These are phyloP conservation scores for Epichloe amarillans DNA, from an alignment of 2,329 filamentous ascomycete species.

Conservation along the genomic window DNA sequence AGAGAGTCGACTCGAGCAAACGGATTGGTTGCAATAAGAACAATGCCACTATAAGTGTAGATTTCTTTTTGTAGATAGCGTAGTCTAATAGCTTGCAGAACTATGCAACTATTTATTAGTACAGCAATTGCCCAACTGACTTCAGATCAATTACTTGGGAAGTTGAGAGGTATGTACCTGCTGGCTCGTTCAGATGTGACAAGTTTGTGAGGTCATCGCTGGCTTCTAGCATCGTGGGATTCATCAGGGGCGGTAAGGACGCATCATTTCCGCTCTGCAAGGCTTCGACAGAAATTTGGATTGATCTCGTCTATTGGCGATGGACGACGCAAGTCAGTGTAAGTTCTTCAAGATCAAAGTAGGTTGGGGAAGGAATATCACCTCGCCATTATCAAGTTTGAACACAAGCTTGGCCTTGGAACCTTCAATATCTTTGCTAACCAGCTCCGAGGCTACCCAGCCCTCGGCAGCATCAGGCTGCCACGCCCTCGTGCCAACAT, in stretches of 20 bases:
- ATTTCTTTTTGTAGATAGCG: constrained; percentile 98
- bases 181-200: constrained; percentile 95
- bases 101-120: constrained; percentile 31
- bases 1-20: constrained; percentile 95
- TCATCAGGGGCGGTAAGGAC: constrained; percentile 86
- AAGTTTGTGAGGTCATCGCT: constrained; percentile 96
- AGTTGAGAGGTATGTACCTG: constrained; percentile 44
- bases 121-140: background rate
- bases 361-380: constrained; percentile 23
- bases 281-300: constrained; percentile 65
- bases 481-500: constrained; percentile 95
- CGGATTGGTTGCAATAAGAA: constrained; percentile 95
- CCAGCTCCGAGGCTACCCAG: constrained; percentile 93
- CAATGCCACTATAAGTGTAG: constrained; percentile 98
- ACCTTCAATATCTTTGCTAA: constrained; percentile 70
- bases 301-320: constrained; percentile 52
- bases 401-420: constrained; percentile 82
- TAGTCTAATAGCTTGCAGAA: constrained; percentile 92
- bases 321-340: background rate
- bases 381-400: constrained; percentile 84
- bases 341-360: background rate
- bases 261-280: constrained; percentile 66
- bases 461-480: constrained; percentile 92
- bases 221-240: constrained; percentile 93
- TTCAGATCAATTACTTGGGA: background rate